Percentiles rank a stretch among this genome's conserved stretches.
Evolutionary conservation across 73 alveolate species (phyloP).

Genomic region (Blepharisma stoltei): DNA sequence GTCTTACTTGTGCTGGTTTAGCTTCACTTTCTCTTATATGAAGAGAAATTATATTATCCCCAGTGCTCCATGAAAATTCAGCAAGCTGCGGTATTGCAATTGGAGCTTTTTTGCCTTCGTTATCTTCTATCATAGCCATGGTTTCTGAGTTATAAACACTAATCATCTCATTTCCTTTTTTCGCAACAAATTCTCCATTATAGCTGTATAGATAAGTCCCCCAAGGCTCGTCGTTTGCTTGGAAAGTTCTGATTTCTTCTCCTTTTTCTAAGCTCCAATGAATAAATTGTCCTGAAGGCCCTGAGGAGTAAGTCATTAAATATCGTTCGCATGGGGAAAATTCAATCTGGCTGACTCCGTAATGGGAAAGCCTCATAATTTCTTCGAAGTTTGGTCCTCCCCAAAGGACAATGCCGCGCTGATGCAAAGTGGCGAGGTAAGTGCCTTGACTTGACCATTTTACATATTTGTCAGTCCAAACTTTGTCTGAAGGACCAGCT

Average conservation of each 20-base stretch:
- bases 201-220: slow-evolving; percentile 10
- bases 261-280: not conserved
- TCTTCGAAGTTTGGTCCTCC: slow-evolving; percentile 24
- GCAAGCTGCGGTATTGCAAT: not conserved
- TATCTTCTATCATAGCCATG: slow-evolving; percentile 20
- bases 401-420: slow-evolving; percentile 28
- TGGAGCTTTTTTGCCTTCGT: not conserved
- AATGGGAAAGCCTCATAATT: not conserved
- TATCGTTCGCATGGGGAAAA: slow-evolving; percentile 24
- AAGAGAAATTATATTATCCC: not conserved
- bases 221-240: slow-evolving; percentile 26
- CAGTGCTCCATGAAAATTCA: slow-evolving; percentile 27
- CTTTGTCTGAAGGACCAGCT: slow-evolving; percentile 15
- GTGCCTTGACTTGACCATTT: slow-evolving; percentile 23
- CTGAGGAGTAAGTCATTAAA: not conserved
- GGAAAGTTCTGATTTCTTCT: slow-evolving; percentile 14
- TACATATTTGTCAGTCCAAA: slow-evolving; percentile 28
- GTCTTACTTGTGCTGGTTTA: not conserved
- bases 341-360: not conserved
- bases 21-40: slow-evolving; percentile 17
- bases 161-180: not conserved
- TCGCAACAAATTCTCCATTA: slow-evolving; percentile 26
- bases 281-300: not conserved
- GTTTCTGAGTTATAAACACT: not conserved
- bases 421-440: slow-evolving; percentile 19